Conservation (phyloP, 2,329 filamentous ascomycete genomes). For the Emmonsiellopsis sp. region DNA sequence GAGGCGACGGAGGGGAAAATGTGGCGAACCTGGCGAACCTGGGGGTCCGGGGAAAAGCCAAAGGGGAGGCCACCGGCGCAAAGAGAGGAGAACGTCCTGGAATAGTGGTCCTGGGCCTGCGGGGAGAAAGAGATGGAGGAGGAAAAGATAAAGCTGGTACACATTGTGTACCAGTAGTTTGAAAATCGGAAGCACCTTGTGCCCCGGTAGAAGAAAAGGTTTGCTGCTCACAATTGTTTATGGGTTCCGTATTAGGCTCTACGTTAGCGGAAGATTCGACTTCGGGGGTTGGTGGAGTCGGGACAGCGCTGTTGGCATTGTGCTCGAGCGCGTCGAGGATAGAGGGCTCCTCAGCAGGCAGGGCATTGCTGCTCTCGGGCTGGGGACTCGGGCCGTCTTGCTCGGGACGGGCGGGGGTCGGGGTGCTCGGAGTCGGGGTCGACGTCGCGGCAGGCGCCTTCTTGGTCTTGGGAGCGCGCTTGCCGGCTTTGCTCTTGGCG, state of each 20-base stretch:
- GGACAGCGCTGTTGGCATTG: background rate
- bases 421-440: background rate
- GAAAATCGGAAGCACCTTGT: background rate
- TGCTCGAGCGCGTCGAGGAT: background rate
- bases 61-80: background rate
- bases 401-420: background rate
- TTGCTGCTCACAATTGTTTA: background rate
- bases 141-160: too few relatives aligned
- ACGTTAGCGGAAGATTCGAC: background rate
- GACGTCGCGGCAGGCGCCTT: background rate
- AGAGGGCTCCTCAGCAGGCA: background rate
- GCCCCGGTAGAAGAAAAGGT: background rate
- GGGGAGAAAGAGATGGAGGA: background rate
- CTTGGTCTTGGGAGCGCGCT: constrained; percentile 10
- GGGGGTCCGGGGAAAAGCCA: background rate
- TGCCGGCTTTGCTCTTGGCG: constrained; percentile 1
- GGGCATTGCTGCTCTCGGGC: background rate
- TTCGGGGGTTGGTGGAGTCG: too few relatives aligned
- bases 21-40: too few relatives aligned
- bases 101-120: background rate
- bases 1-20: background rate
- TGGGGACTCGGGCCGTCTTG: background rate
- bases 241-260: background rate
- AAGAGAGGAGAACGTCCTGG: background rate
- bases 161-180: too few relatives aligned